Evolutionary conservation across 768 basidiomycete genomes (phyloP), one percentile per base, ranked within the genome.

Genomic region (Boletus reticuloceps): DNA sequence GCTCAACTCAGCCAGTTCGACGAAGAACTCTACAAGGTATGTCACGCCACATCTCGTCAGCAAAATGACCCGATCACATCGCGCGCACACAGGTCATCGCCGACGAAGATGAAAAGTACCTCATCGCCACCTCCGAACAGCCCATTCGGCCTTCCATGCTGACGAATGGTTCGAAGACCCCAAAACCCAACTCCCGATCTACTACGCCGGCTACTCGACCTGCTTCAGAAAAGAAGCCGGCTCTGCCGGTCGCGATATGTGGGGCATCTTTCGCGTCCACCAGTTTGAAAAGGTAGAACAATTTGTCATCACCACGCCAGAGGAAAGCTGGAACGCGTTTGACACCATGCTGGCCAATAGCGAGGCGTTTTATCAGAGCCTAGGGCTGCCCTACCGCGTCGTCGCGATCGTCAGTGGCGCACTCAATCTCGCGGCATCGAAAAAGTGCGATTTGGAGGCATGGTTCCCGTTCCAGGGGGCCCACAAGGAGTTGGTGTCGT

Each of bases 211-310:
- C 20, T 91, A 88, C 71, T 91, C 88, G 65, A 98, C 96, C 16
- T 98, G 96, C 72, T 99, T 99, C 88, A 87, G 97, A 29, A 98
- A 98, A 75, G 97, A 99, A 76, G 97, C 97, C 3, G 97, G 97
- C 34, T 90, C 94, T 4, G 94, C 94, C 9, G 97, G 97, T 5
- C 88, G 94, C 52, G 97, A 99, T 64, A 98, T 96, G 81, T 98
- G 97, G 94, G 97, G 97, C 54, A 98, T 98, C 74, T 99, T 99
- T 86, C 91, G 97, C 22, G 96, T 99, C 51, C 97, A 99, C 69
- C 97, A 99, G 74, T 99, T 99, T 62, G 97, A 99, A 76, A 99
- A 99, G 78, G 83, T 99, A 50, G 97, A 99, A 70, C 86, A 98
- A 78, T 98, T 98, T 74, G 86, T 89, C 76, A 82, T 99, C 64